These are phyloP conservation scores for Quercus berberidifolia DNA, from an alignment of 306 rosid genomes.

Conservation along the genomic window DNA sequence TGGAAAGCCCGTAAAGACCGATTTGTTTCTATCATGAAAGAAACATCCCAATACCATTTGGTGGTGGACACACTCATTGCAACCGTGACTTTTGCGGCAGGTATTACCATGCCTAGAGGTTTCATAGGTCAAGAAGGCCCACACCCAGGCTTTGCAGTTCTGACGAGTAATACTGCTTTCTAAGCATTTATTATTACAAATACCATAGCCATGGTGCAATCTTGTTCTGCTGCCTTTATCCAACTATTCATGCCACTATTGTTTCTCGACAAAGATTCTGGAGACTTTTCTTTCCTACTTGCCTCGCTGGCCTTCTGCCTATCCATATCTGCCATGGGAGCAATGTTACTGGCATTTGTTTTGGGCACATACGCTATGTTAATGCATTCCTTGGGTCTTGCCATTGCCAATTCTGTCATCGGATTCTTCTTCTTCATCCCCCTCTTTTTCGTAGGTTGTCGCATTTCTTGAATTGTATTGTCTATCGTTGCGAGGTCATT, in stretches of 20 bases:
- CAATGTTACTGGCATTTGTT: no score
- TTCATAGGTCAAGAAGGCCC: neutral
- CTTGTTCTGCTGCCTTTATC: neutral
- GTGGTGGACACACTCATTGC: neutral
- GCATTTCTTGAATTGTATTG: no score
- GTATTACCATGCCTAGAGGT: neutral
- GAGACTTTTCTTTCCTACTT: no score
- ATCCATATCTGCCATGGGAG: no score
- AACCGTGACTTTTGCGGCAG: neutral
- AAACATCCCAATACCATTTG: neutral
- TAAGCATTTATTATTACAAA: neutral
- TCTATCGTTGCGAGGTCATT: no score
- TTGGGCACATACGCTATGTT: no score
- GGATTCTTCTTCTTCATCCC: no score
- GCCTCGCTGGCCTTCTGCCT: no score
- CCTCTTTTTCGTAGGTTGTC: no score
- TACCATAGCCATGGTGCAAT: neutral
- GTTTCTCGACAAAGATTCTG: rapidly evolving
- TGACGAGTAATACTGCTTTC: neutral
- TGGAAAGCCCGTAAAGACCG: no score
- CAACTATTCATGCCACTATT: neutral
- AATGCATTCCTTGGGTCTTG: no score
- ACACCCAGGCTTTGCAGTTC: neutral
- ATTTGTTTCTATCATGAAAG: neutral
- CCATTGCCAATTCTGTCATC: no score